Percentiles rank a stretch among this genome's conserved stretches.
Evolutionary conservation across 1,284 basidiomycete species (phyloP).

Genomic region (Sanghuangporus weigelae): DNA sequence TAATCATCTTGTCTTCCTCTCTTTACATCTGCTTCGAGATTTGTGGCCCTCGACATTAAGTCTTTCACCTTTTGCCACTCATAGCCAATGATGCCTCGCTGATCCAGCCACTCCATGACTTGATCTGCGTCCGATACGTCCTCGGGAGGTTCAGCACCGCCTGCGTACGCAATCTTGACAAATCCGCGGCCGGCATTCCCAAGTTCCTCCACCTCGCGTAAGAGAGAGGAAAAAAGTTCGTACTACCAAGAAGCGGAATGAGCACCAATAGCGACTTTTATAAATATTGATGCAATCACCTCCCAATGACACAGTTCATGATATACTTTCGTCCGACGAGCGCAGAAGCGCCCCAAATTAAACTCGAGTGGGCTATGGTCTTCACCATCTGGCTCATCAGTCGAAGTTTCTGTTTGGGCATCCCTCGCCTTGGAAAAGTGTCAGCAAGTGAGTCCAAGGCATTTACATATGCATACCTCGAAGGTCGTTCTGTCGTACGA

Average conservation of each 20-base stretch:
- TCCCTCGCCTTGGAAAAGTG: too few relatives aligned
- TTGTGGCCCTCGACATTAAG: conserved; percentile 67
- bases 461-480: conserved; percentile 32
- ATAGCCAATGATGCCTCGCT: conserved; percentile 57
- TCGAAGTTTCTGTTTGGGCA: conserved; percentile 22
- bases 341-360: conserved; percentile 73
- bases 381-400: conserved; percentile 30
- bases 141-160: conserved; percentile 50
- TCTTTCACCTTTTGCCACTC: conserved; percentile 64
- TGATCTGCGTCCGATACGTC: conserved; percentile 67
- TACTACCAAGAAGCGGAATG: conserved; percentile 35
- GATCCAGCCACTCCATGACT: conserved; percentile 79
- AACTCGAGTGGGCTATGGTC: conserved; percentile 32
- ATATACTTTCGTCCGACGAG: conserved; percentile 58
- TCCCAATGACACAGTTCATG: conserved; percentile 84
- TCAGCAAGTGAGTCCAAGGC: neutral
- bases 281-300: conserved; percentile 36
- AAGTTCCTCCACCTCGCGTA: conserved; percentile 50
- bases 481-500: conserved; percentile 59
- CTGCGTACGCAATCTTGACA: conserved; percentile 50
- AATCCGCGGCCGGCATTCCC: conserved; percentile 37
- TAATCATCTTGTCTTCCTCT: conserved; percentile 35
- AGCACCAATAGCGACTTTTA: neutral
- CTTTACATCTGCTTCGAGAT: conserved; percentile 49
- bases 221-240: conserved; percentile 50